These are phyloP conservation scores for Oenanthe sinensis DNA, from an alignment of 129 eudicot genomes.

Conservation along the genomic window DNA sequence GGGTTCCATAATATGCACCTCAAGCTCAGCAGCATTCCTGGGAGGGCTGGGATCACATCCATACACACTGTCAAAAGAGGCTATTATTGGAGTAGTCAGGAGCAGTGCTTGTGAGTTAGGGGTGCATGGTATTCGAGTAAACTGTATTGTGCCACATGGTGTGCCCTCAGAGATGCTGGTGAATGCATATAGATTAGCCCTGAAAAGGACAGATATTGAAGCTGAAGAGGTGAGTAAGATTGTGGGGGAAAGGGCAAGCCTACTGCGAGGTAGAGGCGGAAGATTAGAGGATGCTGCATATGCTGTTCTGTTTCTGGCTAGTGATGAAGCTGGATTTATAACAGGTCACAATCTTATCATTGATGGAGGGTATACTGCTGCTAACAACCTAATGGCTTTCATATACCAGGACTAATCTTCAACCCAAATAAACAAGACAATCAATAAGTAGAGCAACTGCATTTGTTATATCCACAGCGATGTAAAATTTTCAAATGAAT, in stretches of 20 bases:
- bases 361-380: constrained; percentile 82
- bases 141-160: constrained; percentile 84
- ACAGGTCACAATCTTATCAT: constrained; percentile 81
- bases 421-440: background rate
- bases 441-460: background rate
- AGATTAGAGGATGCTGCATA: constrained; percentile 65
- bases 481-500: background rate
- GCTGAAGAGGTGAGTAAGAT: constrained; percentile 38
- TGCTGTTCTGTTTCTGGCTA: constrained; percentile 68
- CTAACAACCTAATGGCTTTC: constrained; percentile 30
- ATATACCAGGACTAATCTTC: constrained; percentile 32
- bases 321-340: constrained; percentile 67
- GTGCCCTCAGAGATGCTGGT: constrained; percentile 85
- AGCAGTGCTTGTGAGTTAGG: constrained; percentile 74
- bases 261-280: constrained; percentile 57
- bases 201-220: constrained; percentile 25
- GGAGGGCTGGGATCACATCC: constrained; percentile 83
- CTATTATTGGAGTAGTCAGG: constrained; percentile 60
- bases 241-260: constrained; percentile 39
- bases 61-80: constrained; percentile 75
- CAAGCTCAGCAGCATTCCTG: constrained; percentile 79
- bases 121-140: constrained; percentile 69
- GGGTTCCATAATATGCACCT: constrained; percentile 71
- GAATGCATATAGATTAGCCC: constrained; percentile 34
- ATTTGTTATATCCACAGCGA: background rate